Conservation (phyloP, 2,329 filamentous ascomycete species). For the Talaromyces sp. region DNA sequence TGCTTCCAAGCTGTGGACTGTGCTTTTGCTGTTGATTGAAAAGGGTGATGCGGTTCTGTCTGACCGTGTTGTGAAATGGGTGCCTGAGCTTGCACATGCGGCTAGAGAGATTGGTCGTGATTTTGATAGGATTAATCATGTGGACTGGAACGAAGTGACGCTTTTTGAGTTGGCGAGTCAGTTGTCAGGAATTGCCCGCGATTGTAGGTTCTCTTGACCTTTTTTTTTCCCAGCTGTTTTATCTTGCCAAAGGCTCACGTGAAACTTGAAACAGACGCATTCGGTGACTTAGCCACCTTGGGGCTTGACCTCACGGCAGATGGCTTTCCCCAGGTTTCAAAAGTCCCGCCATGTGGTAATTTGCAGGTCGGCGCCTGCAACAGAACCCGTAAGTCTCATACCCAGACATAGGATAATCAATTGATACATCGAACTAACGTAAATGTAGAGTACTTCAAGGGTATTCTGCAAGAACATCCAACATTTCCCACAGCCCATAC, state of each 20-base stretch:
- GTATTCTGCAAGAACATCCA: neutral
- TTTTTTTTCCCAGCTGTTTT: neutral
- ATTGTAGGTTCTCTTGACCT: neutral
- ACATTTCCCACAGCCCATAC: neutral
- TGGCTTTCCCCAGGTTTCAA: neutral
- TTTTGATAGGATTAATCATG: neutral
- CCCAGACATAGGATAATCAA: neutral
- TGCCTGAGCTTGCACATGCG: neutral
- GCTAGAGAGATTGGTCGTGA: neutral
- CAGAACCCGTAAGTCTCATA: neutral
- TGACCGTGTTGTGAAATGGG: constrained; percentile 1
- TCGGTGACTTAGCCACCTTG: neutral
- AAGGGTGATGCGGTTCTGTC: neutral
- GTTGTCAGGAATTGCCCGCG: neutral
- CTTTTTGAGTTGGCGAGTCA: constrained; percentile 1
- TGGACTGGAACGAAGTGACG: neutral
- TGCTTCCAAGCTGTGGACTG: neutral
- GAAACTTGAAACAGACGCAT: neutral
- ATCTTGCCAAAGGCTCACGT: neutral
- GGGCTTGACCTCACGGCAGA: neutral
- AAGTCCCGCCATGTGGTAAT: neutral
- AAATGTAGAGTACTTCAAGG: neutral
- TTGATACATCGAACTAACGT: neutral
- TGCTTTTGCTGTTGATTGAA: neutral
- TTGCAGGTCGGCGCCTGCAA: neutral